Base-by-base conservation (phyloP, 2,329 filamentous ascomycete genomes). In the Plenodomus biglobosus region DNA sequence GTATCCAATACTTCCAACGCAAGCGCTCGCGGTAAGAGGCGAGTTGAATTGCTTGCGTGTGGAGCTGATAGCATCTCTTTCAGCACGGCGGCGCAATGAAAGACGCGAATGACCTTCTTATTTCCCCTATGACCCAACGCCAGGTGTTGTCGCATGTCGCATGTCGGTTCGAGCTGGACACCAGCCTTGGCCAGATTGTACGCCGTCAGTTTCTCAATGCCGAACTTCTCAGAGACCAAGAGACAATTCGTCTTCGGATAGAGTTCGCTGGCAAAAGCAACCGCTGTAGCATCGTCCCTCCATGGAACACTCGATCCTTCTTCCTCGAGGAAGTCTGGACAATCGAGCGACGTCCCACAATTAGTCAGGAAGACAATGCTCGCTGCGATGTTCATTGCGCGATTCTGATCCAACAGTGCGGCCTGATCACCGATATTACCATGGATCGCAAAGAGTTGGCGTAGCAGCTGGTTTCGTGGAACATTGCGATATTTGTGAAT, bases 1-100 rank as follows among this genome's bases (percentile, higher is more conserved):
- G 53, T 52, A 19, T 57, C 44, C 15, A 56, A 32, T 1, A 45
- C 27, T 17, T 58, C 53, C 1, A 58, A n/a, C 0, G 42, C 40
- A 6, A 56, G 37, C 7, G 10, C 4, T 20, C 50, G 52, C 15
- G 53, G 50, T 16, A 58, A 18, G 1, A 49, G 13, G n/a, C 18
- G 22, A 16, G 18, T n/a, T 8, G 15, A 11, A 1, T 35, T n/a
- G 8, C 35, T 16, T 8, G 20, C 17, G 11, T 38, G 16, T 15
- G 8, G 42, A 13, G 27, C 39, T 21, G 32, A 8, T 1, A 58
- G 47, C 10, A 40, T 42, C 24, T 54, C 50, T 34, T 48, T 54
- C 22, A 56, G 22, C 16, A 50, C 24, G 1, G 50, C 43, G n/a
- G 37, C 40, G 11, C 46, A 44, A 10, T 58, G 48, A 27, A 52